Evolutionary conservation across 805 yeast species (phyloP), one percentile per base, ranked within the genome.

Genomic region (Starmerella floris): DNA sequence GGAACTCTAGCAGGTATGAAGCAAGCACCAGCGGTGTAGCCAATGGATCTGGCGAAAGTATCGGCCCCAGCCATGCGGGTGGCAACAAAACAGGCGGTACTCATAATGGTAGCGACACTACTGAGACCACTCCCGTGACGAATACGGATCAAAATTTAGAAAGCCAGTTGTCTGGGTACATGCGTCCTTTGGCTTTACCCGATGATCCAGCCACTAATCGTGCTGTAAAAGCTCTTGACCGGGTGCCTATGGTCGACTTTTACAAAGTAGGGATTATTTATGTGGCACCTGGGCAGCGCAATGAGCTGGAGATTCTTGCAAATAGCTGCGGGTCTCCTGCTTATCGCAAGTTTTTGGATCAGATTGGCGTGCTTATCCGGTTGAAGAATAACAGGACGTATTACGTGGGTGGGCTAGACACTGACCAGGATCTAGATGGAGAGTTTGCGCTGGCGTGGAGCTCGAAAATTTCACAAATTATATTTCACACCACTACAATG

Each of bases 371-470:
- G 6, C 58, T 79, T 43, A 69, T 80, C n/a, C 60, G 67, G 41
- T 64, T 84, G 39, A 71, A 71, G 45, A 71, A 67, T 5, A 73
- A 76, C 52, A 63, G 65, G 27, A 65, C 69, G 31, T 63, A 68
- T n/a, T 73, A 75, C 43, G 75, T 76, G 17, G 95, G 94, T 10
- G 95, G 95, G 0, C 65, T 84, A 25, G 94, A 83, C 52, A 75
- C 76, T 1, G 77, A 69, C 38, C 68, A 68, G 46, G 79, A 79
- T 50, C 56, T 66, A 5, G 94, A 83, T 61, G 95, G 95, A 6
- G 75, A 79, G 45, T 78, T 63, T 54, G 83, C 91, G 0, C 62
- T 78, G 41, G 73, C 74, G 39, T 81, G 88, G 84, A 68, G 72
- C 39, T 81, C 79, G 49, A 76, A 78, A 55, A 72, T 73, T 27